Base-by-base conservation (phyloP, 352 stramenopile genomes). In the Globisporangium acanthophoron region DNA sequence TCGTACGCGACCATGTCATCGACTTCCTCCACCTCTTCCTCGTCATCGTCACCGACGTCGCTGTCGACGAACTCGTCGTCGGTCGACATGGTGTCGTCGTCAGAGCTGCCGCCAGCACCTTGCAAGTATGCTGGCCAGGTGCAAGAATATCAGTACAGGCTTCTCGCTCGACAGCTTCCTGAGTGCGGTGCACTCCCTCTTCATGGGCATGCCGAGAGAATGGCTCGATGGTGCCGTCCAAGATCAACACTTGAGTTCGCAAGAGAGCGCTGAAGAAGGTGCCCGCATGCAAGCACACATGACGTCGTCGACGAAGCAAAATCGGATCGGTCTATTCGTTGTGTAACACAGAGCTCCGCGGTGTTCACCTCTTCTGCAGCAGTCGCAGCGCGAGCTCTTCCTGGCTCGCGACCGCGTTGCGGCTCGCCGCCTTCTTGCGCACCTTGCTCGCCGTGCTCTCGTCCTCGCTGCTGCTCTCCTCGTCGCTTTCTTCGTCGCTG, bases 381-480 rank as follows among this genome's bases (percentile, higher is more conserved):
- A 94, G 70, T 16, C 76, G 76, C 62, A 94, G 69, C 40, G 81
- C 85, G 54, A 92, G 62, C 61, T 89, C 85, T 79, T 94, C 85
- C 56, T 92, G 82, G 54, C 65, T 90, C 55, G 68, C 71, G 20
- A 90, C 75, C 27, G 69, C 70, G 18, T 71, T 54, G 47, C 59
- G 71, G 39, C 52, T 65, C 41, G 86, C 70, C n/a, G 80, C 63
- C 59, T 83, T 82, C 61, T 83, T 82, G 55, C 59, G 65, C 45
- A 51, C 57, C 47, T 54, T 67, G 58, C 67, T 70, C 21, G 43
- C 47, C 1, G 45, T 59, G 18, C 52, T 50, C 11, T 64, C 50
- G 57, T 60, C 59, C 15, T 61, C 37, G 39, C 33, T 44, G 24
- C 58, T 52, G 24, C 56, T 46, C 11, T 53, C 49, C 37, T 59